Conservation (phyloP, 1,284 basidiomycete genomes). For the Pseudozyma thailandica region DNA sequence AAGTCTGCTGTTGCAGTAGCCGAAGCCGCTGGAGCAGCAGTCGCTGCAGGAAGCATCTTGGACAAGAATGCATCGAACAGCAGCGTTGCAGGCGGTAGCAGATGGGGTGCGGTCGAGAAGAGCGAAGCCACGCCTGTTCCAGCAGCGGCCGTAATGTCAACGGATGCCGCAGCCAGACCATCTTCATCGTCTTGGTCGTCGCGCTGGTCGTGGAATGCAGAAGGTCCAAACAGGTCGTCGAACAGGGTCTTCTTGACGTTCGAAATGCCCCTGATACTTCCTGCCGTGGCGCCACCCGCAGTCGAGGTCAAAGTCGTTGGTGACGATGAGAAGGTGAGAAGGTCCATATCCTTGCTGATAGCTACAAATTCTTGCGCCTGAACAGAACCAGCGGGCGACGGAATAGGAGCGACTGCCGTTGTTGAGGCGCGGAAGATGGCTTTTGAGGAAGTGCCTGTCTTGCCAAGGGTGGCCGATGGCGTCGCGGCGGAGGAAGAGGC, state of each 20-base stretch:
- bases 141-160: slow-evolving; percentile 2
- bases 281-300: slow-evolving; percentile 23
- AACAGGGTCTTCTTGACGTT: slow-evolving; percentile 78
- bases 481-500: slow-evolving; percentile 15
- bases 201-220: slow-evolving; percentile 69
- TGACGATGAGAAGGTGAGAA: slow-evolving; percentile 46
- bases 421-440: slow-evolving; percentile 22
- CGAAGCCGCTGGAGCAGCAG: not conserved
- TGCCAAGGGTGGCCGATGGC: not conserved
- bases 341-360: slow-evolving; percentile 48
- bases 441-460: slow-evolving; percentile 5
- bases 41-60: slow-evolving; percentile 72
- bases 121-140: slow-evolving; percentile 69
- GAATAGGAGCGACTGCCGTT: slow-evolving; percentile 24
- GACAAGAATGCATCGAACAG: slow-evolving; percentile 81
- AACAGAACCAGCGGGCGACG: slow-evolving; percentile 15
- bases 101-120: slow-evolving; percentile 81
- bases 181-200: slow-evolving; percentile 24
- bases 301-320: slow-evolving; percentile 31
- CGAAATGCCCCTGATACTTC: slow-evolving; percentile 75
- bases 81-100: slow-evolving; percentile 79
- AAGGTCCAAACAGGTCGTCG: slow-evolving; percentile 83
- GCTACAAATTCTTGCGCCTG: slow-evolving; percentile 38
- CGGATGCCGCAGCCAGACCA: not conserved
- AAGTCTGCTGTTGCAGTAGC: slow-evolving; percentile 1